Conservation (phyloP, 1,284 basidiomycete species). For the Somion occarium region DNA sequence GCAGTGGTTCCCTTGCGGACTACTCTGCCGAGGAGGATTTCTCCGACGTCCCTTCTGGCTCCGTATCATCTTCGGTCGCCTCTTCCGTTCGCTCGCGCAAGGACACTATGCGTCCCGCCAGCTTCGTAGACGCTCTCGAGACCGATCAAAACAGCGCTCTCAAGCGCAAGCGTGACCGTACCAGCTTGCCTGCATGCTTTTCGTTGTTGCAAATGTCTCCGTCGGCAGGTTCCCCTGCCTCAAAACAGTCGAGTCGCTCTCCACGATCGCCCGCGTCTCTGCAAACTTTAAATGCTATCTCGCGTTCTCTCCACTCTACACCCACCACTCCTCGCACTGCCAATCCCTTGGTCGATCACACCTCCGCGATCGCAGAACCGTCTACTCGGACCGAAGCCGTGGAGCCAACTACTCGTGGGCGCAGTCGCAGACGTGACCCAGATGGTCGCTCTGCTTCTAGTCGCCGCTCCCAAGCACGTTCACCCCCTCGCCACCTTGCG, state of each 20-base stretch:
- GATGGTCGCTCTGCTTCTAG: conserved; percentile 24
- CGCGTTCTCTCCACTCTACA: conserved; percentile 26
- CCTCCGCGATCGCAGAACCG: conserved; percentile 23
- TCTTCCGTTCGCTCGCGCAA: conserved; percentile 16
- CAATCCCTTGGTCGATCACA: conserved; percentile 24
- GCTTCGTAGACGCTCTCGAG: conserved; percentile 18
- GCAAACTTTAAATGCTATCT: conserved; percentile 40
- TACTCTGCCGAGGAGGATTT: conserved; percentile 40
- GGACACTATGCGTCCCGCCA: conserved; percentile 12
- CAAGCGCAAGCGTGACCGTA: conserved; percentile 60
- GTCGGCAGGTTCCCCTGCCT: conserved; percentile 34
- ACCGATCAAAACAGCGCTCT: conserved; percentile 34
- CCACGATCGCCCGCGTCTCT: conserved; percentile 41
- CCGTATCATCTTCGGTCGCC: conserved; percentile 19
- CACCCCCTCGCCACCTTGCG: conserved; percentile 21
- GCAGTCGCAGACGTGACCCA: conserved; percentile 24
- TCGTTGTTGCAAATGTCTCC: conserved; percentile 58
- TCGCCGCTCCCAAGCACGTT: conserved; percentile 25
- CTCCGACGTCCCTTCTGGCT: conserved; percentile 34
- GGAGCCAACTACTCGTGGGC: conserved; percentile 22
- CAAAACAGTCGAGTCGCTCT: conserved; percentile 15
- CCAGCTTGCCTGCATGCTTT: conserved; percentile 73
- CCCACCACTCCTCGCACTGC: conserved; percentile 30
- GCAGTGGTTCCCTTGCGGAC: conserved; percentile 24
- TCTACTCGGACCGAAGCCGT: conserved; percentile 12